These are phyloP conservation scores for Mollisia scopiformis DNA, from an alignment of 2,329 filamentous ascomycete species.

Conservation along the genomic window DNA sequence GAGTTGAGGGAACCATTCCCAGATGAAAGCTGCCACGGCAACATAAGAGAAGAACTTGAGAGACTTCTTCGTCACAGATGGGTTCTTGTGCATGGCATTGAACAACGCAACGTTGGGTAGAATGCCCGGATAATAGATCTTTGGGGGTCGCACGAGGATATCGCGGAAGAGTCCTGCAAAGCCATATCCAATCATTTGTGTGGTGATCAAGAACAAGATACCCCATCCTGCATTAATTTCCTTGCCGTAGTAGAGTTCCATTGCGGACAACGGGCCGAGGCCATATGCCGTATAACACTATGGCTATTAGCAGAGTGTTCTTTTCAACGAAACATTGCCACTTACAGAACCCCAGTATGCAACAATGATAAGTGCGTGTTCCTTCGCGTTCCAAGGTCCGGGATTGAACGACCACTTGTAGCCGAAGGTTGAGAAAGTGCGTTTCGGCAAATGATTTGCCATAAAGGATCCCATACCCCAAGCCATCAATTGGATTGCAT, in stretches of 20 bases:
- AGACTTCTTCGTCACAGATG: conserved; percentile 33
- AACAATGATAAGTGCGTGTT: conserved; percentile 1
- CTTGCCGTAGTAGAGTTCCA: conserved; percentile 36
- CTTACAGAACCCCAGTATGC: conserved; percentile 28
- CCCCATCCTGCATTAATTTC: conserved; percentile 34
- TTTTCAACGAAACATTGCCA: background rate
- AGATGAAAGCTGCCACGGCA: conserved; percentile 32
- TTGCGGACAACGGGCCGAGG: conserved; percentile 34
- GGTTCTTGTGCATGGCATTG: conserved; percentile 38
- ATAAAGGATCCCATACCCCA: conserved; percentile 38
- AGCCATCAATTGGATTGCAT: conserved; percentile 37
- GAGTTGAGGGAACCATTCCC: conserved; percentile 38
- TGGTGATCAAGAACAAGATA: conserved; percentile 35
- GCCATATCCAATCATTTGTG: conserved; percentile 38
- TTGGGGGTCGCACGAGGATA: conserved; percentile 36
- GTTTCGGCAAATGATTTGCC: conserved; percentile 33
- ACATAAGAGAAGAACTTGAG: conserved; percentile 35
- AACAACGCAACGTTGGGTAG: conserved; percentile 37
- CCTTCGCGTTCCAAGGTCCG: conserved; percentile 4
- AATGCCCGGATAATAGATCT: conserved; percentile 37
- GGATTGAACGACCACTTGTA: conserved; percentile 32
- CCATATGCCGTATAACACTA: conserved; percentile 37
- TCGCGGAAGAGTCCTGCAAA: conserved; percentile 36
- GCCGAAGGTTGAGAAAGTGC: conserved; percentile 31
- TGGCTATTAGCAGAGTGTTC: background rate